Evolutionary conservation across 805 yeast genomes (phyloP).

Genomic region (Candida ipomoeae): DNA sequence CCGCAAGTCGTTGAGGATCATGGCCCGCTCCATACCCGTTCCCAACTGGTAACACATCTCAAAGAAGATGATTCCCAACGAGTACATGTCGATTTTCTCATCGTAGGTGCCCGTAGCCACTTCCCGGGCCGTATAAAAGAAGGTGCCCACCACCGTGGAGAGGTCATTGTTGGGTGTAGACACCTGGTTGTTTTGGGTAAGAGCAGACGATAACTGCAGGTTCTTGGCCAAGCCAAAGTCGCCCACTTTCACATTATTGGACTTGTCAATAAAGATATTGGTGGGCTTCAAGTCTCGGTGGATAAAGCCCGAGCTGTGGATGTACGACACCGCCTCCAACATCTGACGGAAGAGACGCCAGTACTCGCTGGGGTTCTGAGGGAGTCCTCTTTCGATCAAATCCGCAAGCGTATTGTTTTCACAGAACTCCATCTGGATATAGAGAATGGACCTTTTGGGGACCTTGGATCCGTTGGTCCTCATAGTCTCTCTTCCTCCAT

Average conservation of each 20-base stretch:
- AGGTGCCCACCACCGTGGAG: constrained; percentile 92
- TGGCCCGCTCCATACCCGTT: constrained; percentile 94
- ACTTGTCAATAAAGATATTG: constrained; percentile 90
- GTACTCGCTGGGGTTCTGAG: constrained; percentile 67
- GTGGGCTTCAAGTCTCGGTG: constrained; percentile 95
- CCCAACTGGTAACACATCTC: constrained; percentile 84
- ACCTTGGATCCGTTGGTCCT: background rate
- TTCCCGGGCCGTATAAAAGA: constrained; percentile 88
- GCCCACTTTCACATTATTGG: constrained; percentile 87
- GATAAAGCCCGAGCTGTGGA: constrained; percentile 89
- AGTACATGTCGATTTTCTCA: constrained; percentile 93
- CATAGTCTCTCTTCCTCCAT: too few species aligned
- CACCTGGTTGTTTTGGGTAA: constrained; percentile 39
- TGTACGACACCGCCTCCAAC: constrained; percentile 83
- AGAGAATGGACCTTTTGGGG: constrained; percentile 54
- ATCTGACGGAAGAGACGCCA: constrained; percentile 89
- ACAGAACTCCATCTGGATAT: constrained; percentile 98
- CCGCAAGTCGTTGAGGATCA: constrained; percentile 64
- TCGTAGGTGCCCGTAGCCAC: constrained; percentile 78
- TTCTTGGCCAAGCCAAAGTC: constrained; percentile 96
- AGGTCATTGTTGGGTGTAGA: constrained; percentile 55
- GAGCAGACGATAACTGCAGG: constrained; percentile 50
- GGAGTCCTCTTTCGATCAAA: constrained; percentile 70
- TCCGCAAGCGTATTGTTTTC: constrained; percentile 88
- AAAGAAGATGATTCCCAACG: constrained; percentile 89